Base-by-base conservation (phyloP, 345 rosid species). In the Firmiana major region DNA sequence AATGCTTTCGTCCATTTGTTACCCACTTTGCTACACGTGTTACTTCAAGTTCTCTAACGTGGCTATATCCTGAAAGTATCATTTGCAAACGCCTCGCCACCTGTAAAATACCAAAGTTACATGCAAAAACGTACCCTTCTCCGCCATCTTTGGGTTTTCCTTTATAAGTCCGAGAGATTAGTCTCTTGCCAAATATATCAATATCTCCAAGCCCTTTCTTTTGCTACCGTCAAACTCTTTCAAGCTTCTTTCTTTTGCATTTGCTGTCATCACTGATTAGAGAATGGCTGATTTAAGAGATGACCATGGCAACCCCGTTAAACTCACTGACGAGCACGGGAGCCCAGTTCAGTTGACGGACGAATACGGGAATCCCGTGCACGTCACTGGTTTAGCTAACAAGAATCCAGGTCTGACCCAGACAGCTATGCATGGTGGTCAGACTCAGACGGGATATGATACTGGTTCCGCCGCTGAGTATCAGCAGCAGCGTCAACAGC, bases 281-380 rank as follows among this genome's bases (percentile, higher is more conserved):
- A 16, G 16, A 51, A 92, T 90, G 95, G 89, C 96, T 1, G 83
- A 87, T 46, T 10, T 94, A 71, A 79, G 82, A 75, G 97, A 94
- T 48, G 89, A 87, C 55, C 11, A 74, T 13, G 97, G 92, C 3
- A 91, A 90, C 65, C 89, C 86, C 5, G 60, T 91, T 75, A 81
- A 76, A 58, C 83, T 89, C 4, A 89, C 89, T 0, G 95, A 89
- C 43, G 80, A 83, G 68, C 79, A 58, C 0, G 92, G 97, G 6
- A 83, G 85, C 81, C 88, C 92, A 4, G 88, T 90, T 3, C 71
- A 79, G 40, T 83, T 90, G 74, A 89, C 88, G 1, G 97, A 90
- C 77, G 93, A 89, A 80, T 75, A 72, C 10, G 93, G 97, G 6
- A 86, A 88, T 65, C 97, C 93, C 19, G 63, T 90, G 71, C 86